Base-by-base conservation (phyloP, 306 rosid genomes). In the Aeschynomene evenia region DNA sequence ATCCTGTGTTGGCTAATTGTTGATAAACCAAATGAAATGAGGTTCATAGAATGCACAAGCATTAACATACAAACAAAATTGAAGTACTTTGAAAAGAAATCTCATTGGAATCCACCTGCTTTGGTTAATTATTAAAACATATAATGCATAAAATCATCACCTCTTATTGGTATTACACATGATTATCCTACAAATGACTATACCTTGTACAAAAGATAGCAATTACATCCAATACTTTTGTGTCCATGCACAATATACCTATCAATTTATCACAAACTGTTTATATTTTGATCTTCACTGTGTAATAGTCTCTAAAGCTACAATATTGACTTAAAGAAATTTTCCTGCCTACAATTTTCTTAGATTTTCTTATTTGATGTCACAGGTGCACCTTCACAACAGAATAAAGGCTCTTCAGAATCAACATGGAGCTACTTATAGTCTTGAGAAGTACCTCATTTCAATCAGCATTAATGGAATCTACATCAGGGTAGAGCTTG, bases 381-480 rank as follows among this genome's bases (percentile, higher is more conserved):
- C 39, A n/a, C 79, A 94, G 99, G 99, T 94, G 72, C 83, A 88
- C 78, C 91, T 94, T 46, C 91, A 87, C 77, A 91, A 91, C 80
- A 91, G 43, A 85, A 87, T 91, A 77, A 81, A 78, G 84, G 83
- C 81, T 73, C 68, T 91, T 59, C 74, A 77, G 79, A 84, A 77
- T 81, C 97, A 94, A 67, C 91, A 87, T 45, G 96, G 97, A 20
- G 97, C 99, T 57, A 91, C 96, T 49, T 94, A 94, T 78, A 88
- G 85, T 66, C 96, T 89, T 48, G 99, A 91, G 81, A 87, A 94
- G 83, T 77, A 87, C 80, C 85, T 94, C 54, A 94, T 94, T 69
- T 85, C 82, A 48, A 87, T 94, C 76, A 79, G 69, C 76, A 87
- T 91, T 53, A 87, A 91, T 52, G 99, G 99, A 77, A 86, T 95